Conservation (phyloP, 176 grass and related monocot genomes). For the Zoysia pacifica region DNA sequence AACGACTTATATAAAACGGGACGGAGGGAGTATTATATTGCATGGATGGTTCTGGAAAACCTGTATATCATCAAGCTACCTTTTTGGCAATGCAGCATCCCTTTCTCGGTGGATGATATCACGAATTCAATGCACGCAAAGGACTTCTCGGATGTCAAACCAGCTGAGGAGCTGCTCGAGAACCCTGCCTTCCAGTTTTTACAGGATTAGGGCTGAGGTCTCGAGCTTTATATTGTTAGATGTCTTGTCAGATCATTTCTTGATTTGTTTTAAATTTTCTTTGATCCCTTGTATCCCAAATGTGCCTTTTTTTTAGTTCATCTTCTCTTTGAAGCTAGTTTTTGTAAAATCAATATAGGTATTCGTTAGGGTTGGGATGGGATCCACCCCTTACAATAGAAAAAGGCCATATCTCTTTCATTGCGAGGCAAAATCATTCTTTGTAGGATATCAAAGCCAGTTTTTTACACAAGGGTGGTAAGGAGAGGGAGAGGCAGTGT, state of each 20-base stretch:
- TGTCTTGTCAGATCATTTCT: constrained; percentile 53
- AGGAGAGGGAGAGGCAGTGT: constrained; percentile 21
- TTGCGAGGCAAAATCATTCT: constrained; percentile 70
- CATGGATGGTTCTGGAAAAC: neutral
- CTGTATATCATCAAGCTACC: neutral
- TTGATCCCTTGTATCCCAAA: constrained; percentile 38
- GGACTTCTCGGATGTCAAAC: constrained; percentile 77
- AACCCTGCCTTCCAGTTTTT: constrained; percentile 98
- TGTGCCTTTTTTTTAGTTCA: constrained; percentile 45
- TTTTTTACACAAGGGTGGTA: constrained; percentile 42
- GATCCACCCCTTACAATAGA: constrained; percentile 47
- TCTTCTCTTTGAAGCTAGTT: constrained; percentile 48
- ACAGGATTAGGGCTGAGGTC: constrained; percentile 78
- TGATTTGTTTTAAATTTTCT: constrained; percentile 68
- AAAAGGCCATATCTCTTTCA: constrained; percentile 52
- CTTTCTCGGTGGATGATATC: constrained; percentile 92
- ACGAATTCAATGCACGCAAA: constrained; percentile 84
- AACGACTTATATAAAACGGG: no score
- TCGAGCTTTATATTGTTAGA: constrained; percentile 36
- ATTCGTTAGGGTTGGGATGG: constrained; percentile 65
- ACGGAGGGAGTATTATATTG: neutral
- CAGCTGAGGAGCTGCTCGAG: constrained; percentile 81
- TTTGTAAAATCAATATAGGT: constrained; percentile 67
- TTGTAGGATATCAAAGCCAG: constrained; percentile 61
- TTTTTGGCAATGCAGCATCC: constrained; percentile 69